Evolutionary conservation across 441 rosid genomes (phyloP).

Genomic region (Capsella rubella): DNA sequence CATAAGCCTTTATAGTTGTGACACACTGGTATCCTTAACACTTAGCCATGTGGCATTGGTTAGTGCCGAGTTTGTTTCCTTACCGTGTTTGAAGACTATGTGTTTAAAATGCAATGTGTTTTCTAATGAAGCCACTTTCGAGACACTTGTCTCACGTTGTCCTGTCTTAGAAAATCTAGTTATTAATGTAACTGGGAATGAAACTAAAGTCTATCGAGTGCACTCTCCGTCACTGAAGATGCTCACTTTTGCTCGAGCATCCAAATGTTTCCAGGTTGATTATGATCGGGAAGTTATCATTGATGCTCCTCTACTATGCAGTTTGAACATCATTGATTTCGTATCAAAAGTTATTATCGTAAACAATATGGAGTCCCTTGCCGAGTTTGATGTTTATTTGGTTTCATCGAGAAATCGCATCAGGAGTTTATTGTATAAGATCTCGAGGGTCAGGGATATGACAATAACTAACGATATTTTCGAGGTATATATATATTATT

Average conservation of each 20-base stretch:
- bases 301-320: slow-evolving; percentile 25
- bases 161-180: background rate
- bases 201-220: background rate
- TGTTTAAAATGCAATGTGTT: background rate
- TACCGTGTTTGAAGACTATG: slow-evolving; percentile 14
- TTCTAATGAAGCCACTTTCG: slow-evolving; percentile 4
- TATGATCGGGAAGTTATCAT: slow-evolving; percentile 7
- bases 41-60: background rate
- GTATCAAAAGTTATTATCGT: background rate
- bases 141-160: slow-evolving; percentile 8
- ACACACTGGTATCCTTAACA: background rate
- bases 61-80: background rate
- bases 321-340: background rate
- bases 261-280: background rate
- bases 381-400: background rate
- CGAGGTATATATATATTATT: too few species aligned
- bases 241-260: slow-evolving; percentile 11
- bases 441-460: background rate
- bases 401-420: background rate
- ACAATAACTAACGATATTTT: background rate
- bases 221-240: slow-evolving; percentile 21
- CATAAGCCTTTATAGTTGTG: background rate
- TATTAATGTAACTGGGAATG: background rate
- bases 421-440: background rate
- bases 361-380: background rate